Conservation (phyloP, 108 stramenopile species). For the Pseudonitzschia multiseries region DNA sequence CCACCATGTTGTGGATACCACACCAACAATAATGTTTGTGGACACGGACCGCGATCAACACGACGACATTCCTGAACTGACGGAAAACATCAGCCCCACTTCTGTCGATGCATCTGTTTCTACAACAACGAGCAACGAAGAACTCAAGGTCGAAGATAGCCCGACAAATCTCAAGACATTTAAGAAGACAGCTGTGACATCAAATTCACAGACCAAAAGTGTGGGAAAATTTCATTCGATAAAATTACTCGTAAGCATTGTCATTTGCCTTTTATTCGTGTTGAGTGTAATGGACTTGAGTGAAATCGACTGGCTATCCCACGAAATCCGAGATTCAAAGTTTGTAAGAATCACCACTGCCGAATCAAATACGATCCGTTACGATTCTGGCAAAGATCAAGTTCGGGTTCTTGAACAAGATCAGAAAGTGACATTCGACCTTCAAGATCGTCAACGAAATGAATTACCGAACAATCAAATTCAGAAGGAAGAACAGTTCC, state of each 20-base stretch:
- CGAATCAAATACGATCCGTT: background rate
- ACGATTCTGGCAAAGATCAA: background rate
- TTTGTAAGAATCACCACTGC: background rate
- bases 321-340: background rate
- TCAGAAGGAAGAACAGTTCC: background rate
- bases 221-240: background rate
- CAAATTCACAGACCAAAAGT: background rate
- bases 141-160: background rate
- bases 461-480: no score
- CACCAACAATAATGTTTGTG: background rate
- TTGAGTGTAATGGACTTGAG: background rate
- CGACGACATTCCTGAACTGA: background rate
- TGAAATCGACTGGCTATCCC: background rate
- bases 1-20: background rate
- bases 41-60: background rate
- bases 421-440: background rate
- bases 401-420: background rate
- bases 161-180: background rate
- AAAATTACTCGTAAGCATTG: background rate
- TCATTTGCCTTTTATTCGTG: background rate
- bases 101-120: slow-evolving; percentile 2
- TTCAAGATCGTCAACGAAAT: no score
- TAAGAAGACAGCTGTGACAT: background rate
- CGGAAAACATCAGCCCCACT: background rate
- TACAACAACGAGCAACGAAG: background rate